phyloP scores from a whole-genome alignment of 2,329 filamentous ascomycete species.

The Aphanoascus verrucosus region DNA sequence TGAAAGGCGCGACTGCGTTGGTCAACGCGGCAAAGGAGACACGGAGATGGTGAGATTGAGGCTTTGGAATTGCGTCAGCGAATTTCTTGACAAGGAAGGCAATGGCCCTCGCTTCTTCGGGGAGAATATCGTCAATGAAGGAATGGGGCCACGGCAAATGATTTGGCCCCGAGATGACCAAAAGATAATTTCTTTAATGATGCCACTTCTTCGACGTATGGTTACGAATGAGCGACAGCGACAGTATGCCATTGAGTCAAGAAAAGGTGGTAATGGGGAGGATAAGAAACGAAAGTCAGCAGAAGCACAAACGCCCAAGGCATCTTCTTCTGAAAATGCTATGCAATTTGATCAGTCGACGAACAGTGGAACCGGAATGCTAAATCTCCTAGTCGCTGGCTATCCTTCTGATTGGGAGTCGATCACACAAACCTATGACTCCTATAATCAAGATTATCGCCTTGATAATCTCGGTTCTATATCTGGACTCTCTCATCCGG shows the following conservation, averaged over 20 bases:
- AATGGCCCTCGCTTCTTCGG: slow-evolving; percentile 45
- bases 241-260: slow-evolving; percentile 47
- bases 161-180: slow-evolving; percentile 47
- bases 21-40: slow-evolving; percentile 45
- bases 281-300: slow-evolving; percentile 29
- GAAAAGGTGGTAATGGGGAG: slow-evolving; percentile 37
- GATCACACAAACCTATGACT: slow-evolving; percentile 28
- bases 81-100: slow-evolving; percentile 43
- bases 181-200: slow-evolving; percentile 47
- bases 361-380: slow-evolving; percentile 25
- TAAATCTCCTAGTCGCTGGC: slow-evolving; percentile 29
- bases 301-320: slow-evolving; percentile 18
- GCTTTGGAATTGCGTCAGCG: slow-evolving; percentile 46
- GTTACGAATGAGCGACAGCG: slow-evolving; percentile 51
- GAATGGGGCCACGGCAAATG: slow-evolving; percentile 32
- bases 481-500: slow-evolving; percentile 32
- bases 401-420: slow-evolving; percentile 32
- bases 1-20: slow-evolving; percentile 47
- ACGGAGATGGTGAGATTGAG: slow-evolving; percentile 48
- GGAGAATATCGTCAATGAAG: slow-evolving; percentile 36
- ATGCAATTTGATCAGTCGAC: slow-evolving; percentile 22
- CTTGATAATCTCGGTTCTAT: slow-evolving; percentile 34
- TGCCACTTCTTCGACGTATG: slow-evolving; percentile 47
- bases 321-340: slow-evolving; percentile 17
- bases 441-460: slow-evolving; percentile 32